Conservation (phyloP, 2,329 filamentous ascomycete species). For the Claviceps sp. region DNA sequence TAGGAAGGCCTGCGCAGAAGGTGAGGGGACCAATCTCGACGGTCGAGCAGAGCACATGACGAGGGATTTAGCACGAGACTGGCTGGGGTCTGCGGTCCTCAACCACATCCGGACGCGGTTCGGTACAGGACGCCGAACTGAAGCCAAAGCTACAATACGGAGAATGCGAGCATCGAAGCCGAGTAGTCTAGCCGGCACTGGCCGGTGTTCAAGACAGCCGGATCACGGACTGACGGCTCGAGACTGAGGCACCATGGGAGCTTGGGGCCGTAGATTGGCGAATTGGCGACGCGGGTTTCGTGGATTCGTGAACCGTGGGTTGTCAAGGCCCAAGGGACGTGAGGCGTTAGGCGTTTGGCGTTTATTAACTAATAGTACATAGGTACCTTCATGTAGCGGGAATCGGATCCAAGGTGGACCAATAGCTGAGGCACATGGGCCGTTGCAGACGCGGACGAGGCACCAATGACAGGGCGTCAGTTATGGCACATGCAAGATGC, state of each 20-base stretch:
- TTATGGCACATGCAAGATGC: no score
- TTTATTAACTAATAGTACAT: no score
- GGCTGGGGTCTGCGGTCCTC: background rate
- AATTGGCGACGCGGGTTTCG: background rate
- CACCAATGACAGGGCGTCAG: no score
- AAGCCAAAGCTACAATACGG: background rate
- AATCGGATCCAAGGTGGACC: slow-evolving; percentile 19
- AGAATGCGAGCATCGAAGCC: background rate
- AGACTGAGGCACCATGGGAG: background rate
- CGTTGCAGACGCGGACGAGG: no score
- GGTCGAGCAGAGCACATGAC: background rate
- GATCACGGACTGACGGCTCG: background rate
- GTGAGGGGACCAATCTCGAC: background rate
- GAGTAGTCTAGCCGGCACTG: background rate
- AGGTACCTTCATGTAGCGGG: no score
- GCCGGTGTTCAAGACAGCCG: background rate
- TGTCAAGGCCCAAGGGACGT: background rate
- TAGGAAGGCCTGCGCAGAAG: background rate
- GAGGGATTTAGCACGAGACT: background rate
- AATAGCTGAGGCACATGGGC: slow-evolving; percentile 31
- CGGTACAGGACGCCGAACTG: background rate
- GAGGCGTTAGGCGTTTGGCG: background rate
- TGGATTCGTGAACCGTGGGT: background rate
- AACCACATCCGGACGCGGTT: background rate
- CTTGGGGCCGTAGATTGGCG: background rate